Conservation (phyloP, 2,329 filamentous ascomycete genomes). For the Botrytis pseudocinerea region DNA sequence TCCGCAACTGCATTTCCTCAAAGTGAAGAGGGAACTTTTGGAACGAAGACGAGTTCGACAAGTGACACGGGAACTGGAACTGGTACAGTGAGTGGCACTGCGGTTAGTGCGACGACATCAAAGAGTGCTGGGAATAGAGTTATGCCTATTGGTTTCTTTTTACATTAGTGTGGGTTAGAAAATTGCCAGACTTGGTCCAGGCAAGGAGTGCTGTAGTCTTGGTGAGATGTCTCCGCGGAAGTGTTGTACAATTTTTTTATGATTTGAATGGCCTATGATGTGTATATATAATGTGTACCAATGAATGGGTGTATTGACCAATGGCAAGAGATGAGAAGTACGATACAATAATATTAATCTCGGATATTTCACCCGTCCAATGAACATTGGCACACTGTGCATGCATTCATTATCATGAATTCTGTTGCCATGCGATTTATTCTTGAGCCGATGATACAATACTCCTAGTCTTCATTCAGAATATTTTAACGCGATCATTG, state of each 20-base stretch:
- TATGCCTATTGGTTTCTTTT: neutral
- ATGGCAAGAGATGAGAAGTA: neutral
- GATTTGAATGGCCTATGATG: neutral
- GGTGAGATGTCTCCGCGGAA: neutral
- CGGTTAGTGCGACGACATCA: neutral
- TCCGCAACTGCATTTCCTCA: neutral
- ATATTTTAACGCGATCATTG: neutral
- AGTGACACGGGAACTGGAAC: neutral
- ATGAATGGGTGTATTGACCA: neutral
- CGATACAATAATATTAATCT: neutral
- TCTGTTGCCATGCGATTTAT: neutral
- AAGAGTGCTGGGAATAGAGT: slow-evolving; percentile 18
- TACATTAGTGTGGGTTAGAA: neutral
- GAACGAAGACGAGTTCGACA: neutral
- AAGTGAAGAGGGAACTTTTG: slow-evolving; percentile 16
- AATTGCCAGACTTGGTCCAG: neutral
- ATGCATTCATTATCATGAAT: neutral
- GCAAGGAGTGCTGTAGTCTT: neutral
- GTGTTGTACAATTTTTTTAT: neutral
- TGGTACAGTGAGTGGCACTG: slow-evolving; percentile 5
- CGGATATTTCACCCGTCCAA: neutral
- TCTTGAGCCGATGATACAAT: neutral
- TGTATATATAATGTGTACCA: neutral
- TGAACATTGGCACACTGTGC: neutral
- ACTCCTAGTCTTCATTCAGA: neutral